Base-by-base conservation (phyloP, 2,329 filamentous ascomycete genomes). In the Orbilia quercus region DNA sequence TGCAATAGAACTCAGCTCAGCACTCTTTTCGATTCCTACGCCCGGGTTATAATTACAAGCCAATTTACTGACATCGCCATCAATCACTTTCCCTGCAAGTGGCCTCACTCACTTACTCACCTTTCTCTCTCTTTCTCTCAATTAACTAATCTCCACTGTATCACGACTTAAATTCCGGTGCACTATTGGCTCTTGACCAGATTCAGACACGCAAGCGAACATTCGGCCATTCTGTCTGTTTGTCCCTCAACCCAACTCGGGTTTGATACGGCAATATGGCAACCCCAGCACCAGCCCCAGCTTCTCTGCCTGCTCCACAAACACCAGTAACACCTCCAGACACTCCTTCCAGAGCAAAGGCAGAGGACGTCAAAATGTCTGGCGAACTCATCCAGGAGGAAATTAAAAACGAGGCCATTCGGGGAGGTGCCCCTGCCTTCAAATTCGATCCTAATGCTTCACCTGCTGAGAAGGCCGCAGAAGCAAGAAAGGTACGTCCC, bases 391-490 rank as follows among this genome's bases (percentile, higher is more conserved):
- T 74, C 12, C 63, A 96, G 82, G 84, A 86, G 76, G 86, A 87
- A 77, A 85, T 97, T 53, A 85, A 96, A 23, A 84, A 91, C 60
- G 89, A 96, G 80, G 91, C 91, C 76, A 87, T 85, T 78, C 89
- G 90, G 78, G 91, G 90, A 11, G 95, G 95, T 44, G 87, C 90
- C 22, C 83, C 89, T 28, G 93, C 92, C 75, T 95, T 91, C 80
- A 87, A 89, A 75, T 99, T 98, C 82, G 86, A 99, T 79, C 92
- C 95, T 0, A 83, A 96, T 83, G 93, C 92, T 44, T 89, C 85
- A 45, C 85, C 90, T 0, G 91, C 92, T 80, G 85, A 96, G 81
- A 99, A 99, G 84, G 89, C 86, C 74, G 89, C 89, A 31, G 91
- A 93, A 80, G 89, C 90, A 20, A 84, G 86, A 84, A 78, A 77